Base-by-base conservation (phyloP, 2,329 filamentous ascomycete genomes). In the Trichocomaceae sp. region DNA sequence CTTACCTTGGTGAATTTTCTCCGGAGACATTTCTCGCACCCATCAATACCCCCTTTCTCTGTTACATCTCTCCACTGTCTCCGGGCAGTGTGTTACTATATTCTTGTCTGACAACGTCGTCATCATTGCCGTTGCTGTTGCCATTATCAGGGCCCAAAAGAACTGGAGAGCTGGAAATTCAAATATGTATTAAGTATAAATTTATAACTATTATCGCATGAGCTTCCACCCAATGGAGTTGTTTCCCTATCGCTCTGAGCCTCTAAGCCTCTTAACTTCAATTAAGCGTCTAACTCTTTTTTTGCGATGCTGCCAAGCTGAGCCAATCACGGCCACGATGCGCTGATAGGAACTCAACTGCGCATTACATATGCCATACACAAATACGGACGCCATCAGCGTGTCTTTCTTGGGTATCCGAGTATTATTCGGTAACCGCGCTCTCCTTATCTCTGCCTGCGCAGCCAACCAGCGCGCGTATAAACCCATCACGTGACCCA, bases 401-500 rank as follows among this genome's bases (percentile, higher is more conserved):
- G 3, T 35, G 13, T 15, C 2, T 2, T 2, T 15, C 9, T 35
- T 17, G n/a, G 35, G 35, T 17, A 19, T 17, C 3, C 5, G 23
- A 33, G 48, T 29, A 26, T 9, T 35, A 35, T 15, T 35, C 31
- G 31, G 31, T 35, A 35, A 42, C n/a, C 39, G 17, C 17, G n/a
- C 17, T 4, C 13, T 31, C 41, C 41, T 52, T 45, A 44, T 52
- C 23, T 53, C 20, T 47, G 51, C 2, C 20, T 29, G 26, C 23
- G 26, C 20, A 15, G 37, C 48, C 50, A 56, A 51, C 39, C 41
- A 56, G 26, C 4, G 22, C 7, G 4, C 23, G 15, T 5, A 13
- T 6, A 13, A 9, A 3, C 2, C 22, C 2, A 31, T 53, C 55
- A 57, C 55, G 55, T 57, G 55, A 57, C 22, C 4, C 4, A 44